Conservation (phyloP, 75 land plant genomes). For the Adiantum capillusveneris region DNA sequence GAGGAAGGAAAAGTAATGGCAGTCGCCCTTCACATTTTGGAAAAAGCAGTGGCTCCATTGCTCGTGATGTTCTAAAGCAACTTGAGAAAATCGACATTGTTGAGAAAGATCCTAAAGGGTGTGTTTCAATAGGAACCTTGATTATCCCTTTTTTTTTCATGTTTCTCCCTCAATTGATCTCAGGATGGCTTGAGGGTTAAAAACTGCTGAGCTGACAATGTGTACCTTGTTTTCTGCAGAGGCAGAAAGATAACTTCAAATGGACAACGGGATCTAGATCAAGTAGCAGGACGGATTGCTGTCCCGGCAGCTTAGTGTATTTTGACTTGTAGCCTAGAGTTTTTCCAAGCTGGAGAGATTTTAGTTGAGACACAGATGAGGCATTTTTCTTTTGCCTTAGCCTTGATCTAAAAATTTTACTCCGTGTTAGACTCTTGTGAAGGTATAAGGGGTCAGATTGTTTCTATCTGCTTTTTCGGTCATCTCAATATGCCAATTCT, state of each 20-base stretch:
- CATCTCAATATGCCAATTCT: no score
- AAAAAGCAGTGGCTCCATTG: conserved; percentile 82
- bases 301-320: conserved; percentile 31
- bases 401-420: no score
- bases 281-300: conserved; percentile 71
- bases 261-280: conserved; percentile 74
- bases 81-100: conserved; percentile 59
- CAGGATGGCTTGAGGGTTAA: no score
- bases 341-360: no score
- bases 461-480: no score
- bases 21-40: conserved; percentile 74
- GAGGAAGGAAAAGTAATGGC: conserved; percentile 81
- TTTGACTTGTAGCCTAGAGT: no score
- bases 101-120: conserved; percentile 71
- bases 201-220: no score
- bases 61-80: conserved; percentile 78
- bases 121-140: conserved; percentile 9
- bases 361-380: no score
- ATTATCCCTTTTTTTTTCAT: neutral
- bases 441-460: no score
- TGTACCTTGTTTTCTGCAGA: conserved; percentile 23
- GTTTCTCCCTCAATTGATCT: no score
- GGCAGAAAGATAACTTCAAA: conserved; percentile 76
- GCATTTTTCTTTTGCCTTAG: no score
- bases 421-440: no score